Evolutionary conservation across 768 basidiomycete species (phyloP).

Genomic region (Pleurotus tuber-regium): DNA sequence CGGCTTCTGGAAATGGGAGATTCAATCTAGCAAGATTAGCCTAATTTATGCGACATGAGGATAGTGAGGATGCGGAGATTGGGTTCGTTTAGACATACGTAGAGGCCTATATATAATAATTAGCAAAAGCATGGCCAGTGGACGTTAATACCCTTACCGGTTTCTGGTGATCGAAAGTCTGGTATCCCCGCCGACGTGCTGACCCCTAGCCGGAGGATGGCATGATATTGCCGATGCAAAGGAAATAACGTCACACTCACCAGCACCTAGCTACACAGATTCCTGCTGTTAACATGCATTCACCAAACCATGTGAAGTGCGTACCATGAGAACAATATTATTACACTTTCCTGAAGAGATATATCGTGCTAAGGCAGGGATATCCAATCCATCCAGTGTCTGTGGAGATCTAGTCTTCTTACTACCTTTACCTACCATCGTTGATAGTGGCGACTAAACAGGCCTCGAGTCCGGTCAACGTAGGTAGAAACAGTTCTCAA

Average conservation of each 20-base stretch:
- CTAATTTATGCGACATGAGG: slow-evolving; percentile 31
- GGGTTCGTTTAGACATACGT: slow-evolving; percentile 34
- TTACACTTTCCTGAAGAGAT: slow-evolving; percentile 67
- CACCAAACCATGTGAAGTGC: slow-evolving; percentile 16
- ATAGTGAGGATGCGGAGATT: not conserved
- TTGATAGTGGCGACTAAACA: no score
- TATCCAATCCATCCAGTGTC: slow-evolving; percentile 26
- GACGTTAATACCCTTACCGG: slow-evolving; percentile 47
- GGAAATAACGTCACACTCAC: slow-evolving; percentile 31
- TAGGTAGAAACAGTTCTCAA: no score
- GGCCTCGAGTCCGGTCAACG: no score
- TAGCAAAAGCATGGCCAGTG: not conserved
- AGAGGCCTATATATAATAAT: slow-evolving; percentile 39
- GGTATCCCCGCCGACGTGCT: slow-evolving; percentile 84
- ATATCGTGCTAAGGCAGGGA: slow-evolving; percentile 52
- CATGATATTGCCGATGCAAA: not conserved
- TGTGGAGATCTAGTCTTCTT: slow-evolving; percentile 17
- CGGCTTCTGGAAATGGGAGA: slow-evolving; percentile 91
- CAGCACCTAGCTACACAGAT: slow-evolving; percentile 66
- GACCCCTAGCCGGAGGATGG: slow-evolving; percentile 43
- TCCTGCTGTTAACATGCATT: not conserved
- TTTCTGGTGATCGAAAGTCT: slow-evolving; percentile 85
- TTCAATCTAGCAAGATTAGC: slow-evolving; percentile 74
- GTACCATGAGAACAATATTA: slow-evolving; percentile 73
- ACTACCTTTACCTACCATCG: not conserved